These are phyloP conservation scores for Tetracentron sinense DNA, from an alignment of 164 flowering plant species.

Conservation along the genomic window DNA sequence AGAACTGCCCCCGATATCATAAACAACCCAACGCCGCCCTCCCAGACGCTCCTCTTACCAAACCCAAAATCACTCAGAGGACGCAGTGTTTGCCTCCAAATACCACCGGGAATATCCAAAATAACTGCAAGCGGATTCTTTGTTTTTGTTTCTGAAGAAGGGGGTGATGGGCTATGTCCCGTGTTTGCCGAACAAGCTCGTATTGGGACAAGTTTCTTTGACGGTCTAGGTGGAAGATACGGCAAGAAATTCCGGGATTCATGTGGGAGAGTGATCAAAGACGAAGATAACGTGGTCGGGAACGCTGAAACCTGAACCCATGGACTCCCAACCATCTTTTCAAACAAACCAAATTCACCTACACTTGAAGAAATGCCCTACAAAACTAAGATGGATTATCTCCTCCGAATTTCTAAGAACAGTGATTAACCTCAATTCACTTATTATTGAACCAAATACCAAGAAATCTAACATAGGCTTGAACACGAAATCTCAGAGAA, in stretches of 20 bases:
- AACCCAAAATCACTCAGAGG: slow-evolving; percentile 92
- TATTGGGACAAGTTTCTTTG: slow-evolving; percentile 22
- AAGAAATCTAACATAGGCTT: not conserved
- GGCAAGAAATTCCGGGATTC: slow-evolving; percentile 27
- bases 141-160: slow-evolving; percentile 32
- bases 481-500: not conserved
- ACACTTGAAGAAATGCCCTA: not conserved
- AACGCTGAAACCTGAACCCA: slow-evolving; percentile 34
- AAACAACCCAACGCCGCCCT: slow-evolving; percentile 95
- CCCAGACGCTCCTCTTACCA: slow-evolving; percentile 88
- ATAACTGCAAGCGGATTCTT: slow-evolving; percentile 48
- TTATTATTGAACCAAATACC: not conserved
- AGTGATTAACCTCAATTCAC: not conserved
- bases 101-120: slow-evolving; percentile 53
- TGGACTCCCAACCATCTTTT: slow-evolving; percentile 18
- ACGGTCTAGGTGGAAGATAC: slow-evolving; percentile 25
- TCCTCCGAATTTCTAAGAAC: not conserved
- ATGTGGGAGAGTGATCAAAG: slow-evolving; percentile 13
- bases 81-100: slow-evolving; percentile 73
- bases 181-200: slow-evolving; percentile 46
- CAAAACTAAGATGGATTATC: not conserved
- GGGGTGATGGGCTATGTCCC: slow-evolving; percentile 30
- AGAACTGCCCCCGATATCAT: slow-evolving; percentile 74
- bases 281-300: slow-evolving; percentile 19
- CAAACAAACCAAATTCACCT: not conserved